A percentile compares a stretch with the other conserved stretches of the same genome.
Conservation (phyloP, 768 basidiomycete genomes). For the Mycena rosella region DNA sequence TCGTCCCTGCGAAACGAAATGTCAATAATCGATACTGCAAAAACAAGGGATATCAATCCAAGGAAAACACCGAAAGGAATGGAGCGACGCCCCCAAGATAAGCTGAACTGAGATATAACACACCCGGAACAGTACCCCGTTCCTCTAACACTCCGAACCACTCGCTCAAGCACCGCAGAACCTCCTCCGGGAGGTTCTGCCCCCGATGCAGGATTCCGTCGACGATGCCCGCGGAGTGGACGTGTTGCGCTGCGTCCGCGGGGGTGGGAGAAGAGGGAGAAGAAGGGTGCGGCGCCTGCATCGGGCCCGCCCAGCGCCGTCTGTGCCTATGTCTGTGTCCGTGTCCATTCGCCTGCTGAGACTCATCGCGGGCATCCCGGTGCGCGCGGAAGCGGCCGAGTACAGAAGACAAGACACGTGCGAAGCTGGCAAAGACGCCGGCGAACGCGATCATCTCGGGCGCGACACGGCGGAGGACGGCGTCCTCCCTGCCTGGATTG, state of each 20-base stretch:
- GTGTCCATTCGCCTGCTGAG: background rate
- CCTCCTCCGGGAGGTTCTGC: slow-evolving; percentile 70
- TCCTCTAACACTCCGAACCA: slow-evolving; percentile 72
- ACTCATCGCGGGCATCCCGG: background rate
- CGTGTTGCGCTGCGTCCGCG: slow-evolving; percentile 16
- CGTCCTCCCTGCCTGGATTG: slow-evolving; percentile 44
- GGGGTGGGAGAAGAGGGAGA: no score
- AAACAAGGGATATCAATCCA: no score
- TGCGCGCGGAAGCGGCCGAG: slow-evolving; percentile 1
- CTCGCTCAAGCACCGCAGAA: slow-evolving; percentile 66
- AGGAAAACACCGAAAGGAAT: no score
- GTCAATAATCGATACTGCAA: no score
- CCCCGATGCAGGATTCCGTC: slow-evolving; percentile 47
- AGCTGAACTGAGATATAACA: no score
- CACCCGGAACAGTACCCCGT: slow-evolving; percentile 63
- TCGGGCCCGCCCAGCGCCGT: slow-evolving; percentile 50
- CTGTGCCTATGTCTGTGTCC: background rate
- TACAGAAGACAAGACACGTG: slow-evolving; percentile 27
- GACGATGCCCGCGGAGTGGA: background rate
- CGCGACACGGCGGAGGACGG: slow-evolving; percentile 42
- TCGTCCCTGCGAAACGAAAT: slow-evolving; percentile 37
- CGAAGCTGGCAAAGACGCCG: slow-evolving; percentile 40
- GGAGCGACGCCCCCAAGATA: no score
- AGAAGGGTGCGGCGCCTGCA: slow-evolving; percentile 45
- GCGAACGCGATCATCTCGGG: slow-evolving; percentile 58